Conservation (phyloP, 148 eudicot genomes). For the Fagopyrum esculentum region DNA sequence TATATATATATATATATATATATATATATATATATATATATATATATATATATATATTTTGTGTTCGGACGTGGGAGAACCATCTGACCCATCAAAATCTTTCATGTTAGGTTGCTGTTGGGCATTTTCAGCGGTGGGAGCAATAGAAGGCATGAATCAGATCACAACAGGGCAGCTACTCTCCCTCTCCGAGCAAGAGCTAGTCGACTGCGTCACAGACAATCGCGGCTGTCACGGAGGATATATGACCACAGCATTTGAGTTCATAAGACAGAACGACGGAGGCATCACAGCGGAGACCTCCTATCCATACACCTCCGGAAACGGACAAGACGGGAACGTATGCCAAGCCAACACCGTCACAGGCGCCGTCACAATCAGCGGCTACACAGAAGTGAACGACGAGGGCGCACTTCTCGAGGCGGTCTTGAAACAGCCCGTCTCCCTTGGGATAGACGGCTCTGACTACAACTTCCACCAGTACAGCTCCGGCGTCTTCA, state of each 20-base stretch:
- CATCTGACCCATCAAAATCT: too few relatives aligned
- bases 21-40: too few relatives aligned
- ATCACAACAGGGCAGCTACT: conserved; percentile 29
- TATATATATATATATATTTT: too few relatives aligned
- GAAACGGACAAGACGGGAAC: conserved; percentile 9
- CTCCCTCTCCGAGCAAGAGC: conserved; percentile 50
- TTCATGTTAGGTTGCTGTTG: conserved; percentile 34
- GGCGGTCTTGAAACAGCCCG: conserved; percentile 47
- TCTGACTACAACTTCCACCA: conserved; percentile 25
- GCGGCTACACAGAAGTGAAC: conserved; percentile 28
- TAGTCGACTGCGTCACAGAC: conserved; percentile 42
- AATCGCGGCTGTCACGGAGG: conserved; percentile 40
- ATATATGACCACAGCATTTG: conserved; percentile 25
- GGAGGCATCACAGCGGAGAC: conserved; percentile 41
- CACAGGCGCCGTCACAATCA: conserved; percentile 15
- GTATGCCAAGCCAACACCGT: conserved; percentile 22
- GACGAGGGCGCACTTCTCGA: conserved; percentile 30
- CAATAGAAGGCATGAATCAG: conserved; percentile 29
- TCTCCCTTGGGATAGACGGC: conserved; percentile 34
- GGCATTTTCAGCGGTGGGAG: conserved; percentile 50
- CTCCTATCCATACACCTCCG: conserved; percentile 40
- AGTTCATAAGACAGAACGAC: conserved; percentile 23
- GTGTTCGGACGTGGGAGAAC: too few relatives aligned
- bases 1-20: too few relatives aligned
- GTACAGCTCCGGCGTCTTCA: conserved; percentile 34